Evolutionary conservation across 257 asterid species (phyloP).

Genomic region (Lavandula angustifolia): DNA sequence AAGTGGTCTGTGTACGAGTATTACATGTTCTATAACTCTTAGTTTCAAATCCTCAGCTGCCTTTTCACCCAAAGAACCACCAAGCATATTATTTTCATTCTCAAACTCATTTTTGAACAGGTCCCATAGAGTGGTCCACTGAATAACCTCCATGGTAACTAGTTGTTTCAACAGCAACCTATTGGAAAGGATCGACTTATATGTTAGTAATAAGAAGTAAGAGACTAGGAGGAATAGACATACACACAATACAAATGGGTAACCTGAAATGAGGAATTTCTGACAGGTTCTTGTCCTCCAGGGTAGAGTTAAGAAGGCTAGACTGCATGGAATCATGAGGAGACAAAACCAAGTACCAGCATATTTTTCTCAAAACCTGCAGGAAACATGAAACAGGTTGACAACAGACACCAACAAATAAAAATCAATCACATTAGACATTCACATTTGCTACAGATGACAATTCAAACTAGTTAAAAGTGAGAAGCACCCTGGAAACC

Average conservation of each 20-base stretch:
- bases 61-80: conserved; percentile 82
- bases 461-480: not conserved
- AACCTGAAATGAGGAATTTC: conserved; percentile 92
- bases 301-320: conserved; percentile 89
- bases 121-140: conserved; percentile 83
- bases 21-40: conserved; percentile 93
- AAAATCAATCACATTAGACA: conserved; percentile 8
- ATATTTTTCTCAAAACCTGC: conserved; percentile 91
- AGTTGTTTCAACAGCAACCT: conserved; percentile 85
- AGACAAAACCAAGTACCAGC: conserved; percentile 91
- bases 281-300: conserved; percentile 91
- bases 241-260: not conserved
- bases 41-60: conserved; percentile 86
- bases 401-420: not conserved
- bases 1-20: conserved; percentile 23
- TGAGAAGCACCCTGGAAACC: not conserved
- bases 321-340: conserved; percentile 98
- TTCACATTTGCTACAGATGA: not conserved
- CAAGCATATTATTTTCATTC: conserved; percentile 80
- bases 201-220: conserved; percentile 11
- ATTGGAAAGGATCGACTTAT: conserved; percentile 6
- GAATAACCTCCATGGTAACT: conserved; percentile 93
- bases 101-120: conserved; percentile 85
- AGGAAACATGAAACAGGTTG: conserved; percentile 14
- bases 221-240: conserved; percentile 4